Conservation (phyloP, 2,329 filamentous ascomycete species). For the Cladophialophora chaetospira region DNA sequence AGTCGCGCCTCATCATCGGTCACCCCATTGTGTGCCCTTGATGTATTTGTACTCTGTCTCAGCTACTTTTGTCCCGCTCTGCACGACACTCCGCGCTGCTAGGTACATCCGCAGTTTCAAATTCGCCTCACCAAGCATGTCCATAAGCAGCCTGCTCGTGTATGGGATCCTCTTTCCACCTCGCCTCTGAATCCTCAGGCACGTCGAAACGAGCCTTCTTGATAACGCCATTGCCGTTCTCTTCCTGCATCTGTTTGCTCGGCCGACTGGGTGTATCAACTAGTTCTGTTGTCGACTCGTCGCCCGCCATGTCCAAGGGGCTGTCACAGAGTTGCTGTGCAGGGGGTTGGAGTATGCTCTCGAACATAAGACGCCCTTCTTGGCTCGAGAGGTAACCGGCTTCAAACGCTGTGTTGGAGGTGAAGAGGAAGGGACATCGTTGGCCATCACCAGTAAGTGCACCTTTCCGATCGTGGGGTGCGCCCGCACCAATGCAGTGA, state of each 20-base stretch:
- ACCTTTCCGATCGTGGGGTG: neutral
- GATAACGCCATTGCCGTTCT: neutral
- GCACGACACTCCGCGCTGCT: no score
- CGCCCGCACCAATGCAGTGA: neutral
- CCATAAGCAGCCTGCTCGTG: constrained; percentile 3
- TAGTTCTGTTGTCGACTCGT: constrained; percentile 8
- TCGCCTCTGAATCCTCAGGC: neutral
- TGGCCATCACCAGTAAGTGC: neutral
- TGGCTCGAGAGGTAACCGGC: constrained; percentile 12
- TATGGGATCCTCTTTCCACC: neutral
- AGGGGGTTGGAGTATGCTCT: constrained; percentile 15
- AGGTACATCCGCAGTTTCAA: no score
- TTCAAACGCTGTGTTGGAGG: constrained; percentile 12
- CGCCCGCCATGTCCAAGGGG: neutral
- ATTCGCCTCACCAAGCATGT: constrained; percentile 2
- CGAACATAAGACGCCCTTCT: constrained; percentile 14
- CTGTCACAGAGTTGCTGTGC: neutral
- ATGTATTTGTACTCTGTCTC: no score
- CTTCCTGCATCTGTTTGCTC: neutral
- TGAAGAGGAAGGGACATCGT: constrained; percentile 21
- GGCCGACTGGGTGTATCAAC: constrained; percentile 12
- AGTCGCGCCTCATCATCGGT: no score
- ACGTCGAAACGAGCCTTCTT: constrained; percentile 8
- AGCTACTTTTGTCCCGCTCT: no score
- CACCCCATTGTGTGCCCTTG: no score